These are phyloP conservation scores for Curvularia eragrostidis DNA, from an alignment of 2,329 filamentous ascomycete species.

Conservation along the genomic window DNA sequence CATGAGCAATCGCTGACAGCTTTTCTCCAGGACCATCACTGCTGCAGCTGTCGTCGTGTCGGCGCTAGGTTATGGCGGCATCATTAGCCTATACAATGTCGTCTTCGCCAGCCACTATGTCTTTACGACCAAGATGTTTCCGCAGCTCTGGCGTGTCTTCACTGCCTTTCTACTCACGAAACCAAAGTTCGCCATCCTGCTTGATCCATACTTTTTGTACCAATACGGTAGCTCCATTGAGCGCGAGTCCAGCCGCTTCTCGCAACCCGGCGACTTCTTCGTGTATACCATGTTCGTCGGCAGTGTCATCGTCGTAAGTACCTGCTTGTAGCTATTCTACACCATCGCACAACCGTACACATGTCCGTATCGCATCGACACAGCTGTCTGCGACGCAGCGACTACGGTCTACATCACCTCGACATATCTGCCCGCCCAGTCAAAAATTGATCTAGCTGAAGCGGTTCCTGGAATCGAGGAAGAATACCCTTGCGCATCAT, in stretches of 20 bases:
- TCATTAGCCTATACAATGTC: slow-evolving; percentile 61
- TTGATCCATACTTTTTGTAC: slow-evolving; percentile 82
- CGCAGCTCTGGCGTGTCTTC: slow-evolving; percentile 66
- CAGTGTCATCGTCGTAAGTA: slow-evolving; percentile 78
- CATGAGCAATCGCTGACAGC: slow-evolving; percentile 51
- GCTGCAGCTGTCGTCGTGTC: slow-evolving; percentile 69
- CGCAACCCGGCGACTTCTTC: slow-evolving; percentile 77
- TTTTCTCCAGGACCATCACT: slow-evolving; percentile 69
- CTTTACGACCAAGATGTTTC: slow-evolving; percentile 60
- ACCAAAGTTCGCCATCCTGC: slow-evolving; percentile 63
- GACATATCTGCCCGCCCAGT: slow-evolving; percentile 64
- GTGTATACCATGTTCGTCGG: slow-evolving; percentile 80
- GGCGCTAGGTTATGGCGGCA: slow-evolving; percentile 63
- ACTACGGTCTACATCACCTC: slow-evolving; percentile 57
- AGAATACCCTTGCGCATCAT: slow-evolving; percentile 60
- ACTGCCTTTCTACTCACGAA: slow-evolving; percentile 67
- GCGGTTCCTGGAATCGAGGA: slow-evolving; percentile 63
- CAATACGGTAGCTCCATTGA: slow-evolving; percentile 79
- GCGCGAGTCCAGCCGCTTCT: slow-evolving; percentile 72
- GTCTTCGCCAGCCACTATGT: slow-evolving; percentile 62
- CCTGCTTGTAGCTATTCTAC: slow-evolving; percentile 34
- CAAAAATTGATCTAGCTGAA: slow-evolving; percentile 54
- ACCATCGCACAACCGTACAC: slow-evolving; percentile 17
- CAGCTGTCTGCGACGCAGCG: slow-evolving; percentile 24
- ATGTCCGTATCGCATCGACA: slow-evolving; percentile 26